phyloP scores from a whole-genome alignment of 768 basidiomycete genomes.

The Podaxis sp. region DNA sequence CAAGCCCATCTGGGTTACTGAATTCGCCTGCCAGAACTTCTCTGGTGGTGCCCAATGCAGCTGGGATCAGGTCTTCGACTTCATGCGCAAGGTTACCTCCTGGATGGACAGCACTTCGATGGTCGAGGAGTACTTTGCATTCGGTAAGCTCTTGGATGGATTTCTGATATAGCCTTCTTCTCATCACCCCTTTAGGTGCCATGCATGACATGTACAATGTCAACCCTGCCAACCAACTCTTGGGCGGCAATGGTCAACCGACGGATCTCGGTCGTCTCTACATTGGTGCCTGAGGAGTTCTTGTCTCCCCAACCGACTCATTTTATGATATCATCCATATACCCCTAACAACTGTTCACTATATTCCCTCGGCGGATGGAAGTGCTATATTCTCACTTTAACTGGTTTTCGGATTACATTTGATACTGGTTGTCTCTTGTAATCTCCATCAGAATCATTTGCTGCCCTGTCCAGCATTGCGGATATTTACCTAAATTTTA shows the following conservation, averaged over 20 bases:
- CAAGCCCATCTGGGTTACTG: constrained; percentile 58
- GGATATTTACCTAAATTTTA: not conserved
- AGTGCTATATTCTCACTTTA: constrained; percentile 7
- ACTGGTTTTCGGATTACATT: constrained; percentile 5
- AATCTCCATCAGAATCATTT: not conserved
- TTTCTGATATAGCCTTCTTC: constrained; percentile 1
- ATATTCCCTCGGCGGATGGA: constrained; percentile 3
- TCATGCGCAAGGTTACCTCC: constrained; percentile 42
- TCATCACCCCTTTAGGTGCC: constrained; percentile 37
- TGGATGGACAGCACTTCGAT: constrained; percentile 47
- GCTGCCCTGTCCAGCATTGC: not conserved
- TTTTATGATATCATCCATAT: not conserved
- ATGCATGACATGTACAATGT: constrained; percentile 60
- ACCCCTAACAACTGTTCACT: constrained; percentile 4
- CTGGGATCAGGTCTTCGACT: constrained; percentile 41
- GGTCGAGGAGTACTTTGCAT: constrained; percentile 49
- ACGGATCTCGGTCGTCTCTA: constrained; percentile 52
- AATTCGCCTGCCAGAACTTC: constrained; percentile 75
- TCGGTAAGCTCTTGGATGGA: constrained; percentile 47
- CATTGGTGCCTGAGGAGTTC: constrained; percentile 33
- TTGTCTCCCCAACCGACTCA: not conserved
- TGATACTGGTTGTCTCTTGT: constrained; percentile 11
- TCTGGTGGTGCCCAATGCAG: constrained; percentile 42
- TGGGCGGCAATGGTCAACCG: constrained; percentile 44
- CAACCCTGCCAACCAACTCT: constrained; percentile 52